Base-by-base conservation (phyloP, 768 basidiomycete species). In the Mycena polygramma region DNA sequence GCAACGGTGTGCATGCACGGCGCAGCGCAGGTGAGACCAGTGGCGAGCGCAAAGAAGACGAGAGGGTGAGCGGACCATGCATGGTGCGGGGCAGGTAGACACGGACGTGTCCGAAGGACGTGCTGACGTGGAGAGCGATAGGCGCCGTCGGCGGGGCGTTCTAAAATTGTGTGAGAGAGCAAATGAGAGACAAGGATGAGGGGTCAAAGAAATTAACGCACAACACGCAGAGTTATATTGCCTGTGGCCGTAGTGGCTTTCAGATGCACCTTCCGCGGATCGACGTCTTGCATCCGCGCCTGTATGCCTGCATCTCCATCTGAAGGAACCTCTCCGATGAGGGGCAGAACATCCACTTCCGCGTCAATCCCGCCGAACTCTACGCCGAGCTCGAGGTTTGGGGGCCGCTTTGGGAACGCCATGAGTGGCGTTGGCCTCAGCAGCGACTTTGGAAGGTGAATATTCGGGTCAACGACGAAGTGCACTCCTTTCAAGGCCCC, bases 1-100 rank as follows among this genome's bases (percentile, higher is more conserved):
- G 51, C 19, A 68, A 20, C 4, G 66, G 66, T 2, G 52, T 37
- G 45, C 66, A 62, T 15, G 20, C 52, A 60, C 52, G 52, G 1
- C 35, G 35, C 6, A 68, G 53, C 22, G 30, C 53, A 0, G 59
- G 35, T 36, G 66, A 68, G 52, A 68, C 45, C 53, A 45, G 66
- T 45, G 59, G n/a, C 10, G 52, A 8, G 35, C 59, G 51, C n/a
- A 55, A n/a, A 22, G 43, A 46, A 58, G 53, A 48, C 19, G 59
- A 24, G 53, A 68, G 24, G 19, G 35, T 45, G 53, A 68, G 59
- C 45, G 66, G 66, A 35, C 66, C 66, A 15, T 61, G 59, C 26
- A 30, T 26, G 5, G 52, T 61, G 35, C 52, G 59, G 8, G 66
- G 66, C 1, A 68, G 51, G 45, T 36, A 68, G 43, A 68, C 39